Base-by-base conservation (phyloP, 2,329 filamentous ascomycete genomes). In the Aspergillus fijiensis region DNA sequence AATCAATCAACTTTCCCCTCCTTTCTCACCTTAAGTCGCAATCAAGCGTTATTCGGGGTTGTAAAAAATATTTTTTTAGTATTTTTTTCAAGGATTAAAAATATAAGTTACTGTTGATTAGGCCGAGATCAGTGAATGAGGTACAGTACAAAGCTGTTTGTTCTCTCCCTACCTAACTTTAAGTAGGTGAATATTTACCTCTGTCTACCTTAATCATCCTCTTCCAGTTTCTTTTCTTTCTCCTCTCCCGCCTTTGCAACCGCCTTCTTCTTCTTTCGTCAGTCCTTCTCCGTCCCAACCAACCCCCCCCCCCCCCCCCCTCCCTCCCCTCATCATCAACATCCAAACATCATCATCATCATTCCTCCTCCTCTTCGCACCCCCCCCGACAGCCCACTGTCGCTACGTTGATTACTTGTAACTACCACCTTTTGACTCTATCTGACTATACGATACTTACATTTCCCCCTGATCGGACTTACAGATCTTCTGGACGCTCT, bases 171-270 rank as follows among this genome's bases (percentile, higher is more conserved):
- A 23, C 23, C 23, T 23, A 23, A 23, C 23, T 23, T 23, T 23
- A 23, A 23, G 23, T 23, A 23, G 23, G 23, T 23, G 23, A 23
- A 23, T 23, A 23, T 23, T 23, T 23, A 23, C 12, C 11, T 35
- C 33, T 35, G 14, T 16, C 14, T 16, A 12, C 11, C 49, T 31
- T 51, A 31, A 29, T 25, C 14, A 35, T 35, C 33, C 14, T 35
- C 33, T 35, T 21, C 21, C 21, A 21, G 21, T 21, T 35, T 35
- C 33, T 16, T 35, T 35, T 35, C 35, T 31, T 42, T 57, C 58
- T 51, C 42, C 23, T 45, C 55, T 56, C 62, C 58, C 58, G 60
- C 60, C 52, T 61, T 63, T 48, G 59, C 51, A 60, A 57, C 60
- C 60, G 60, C 59, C 61, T 59, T 57, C 59, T 61, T 55, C 42